Evolutionary conservation across 805 yeast species (phyloP).

Genomic region (Nakazawaea wyomingensis): DNA sequence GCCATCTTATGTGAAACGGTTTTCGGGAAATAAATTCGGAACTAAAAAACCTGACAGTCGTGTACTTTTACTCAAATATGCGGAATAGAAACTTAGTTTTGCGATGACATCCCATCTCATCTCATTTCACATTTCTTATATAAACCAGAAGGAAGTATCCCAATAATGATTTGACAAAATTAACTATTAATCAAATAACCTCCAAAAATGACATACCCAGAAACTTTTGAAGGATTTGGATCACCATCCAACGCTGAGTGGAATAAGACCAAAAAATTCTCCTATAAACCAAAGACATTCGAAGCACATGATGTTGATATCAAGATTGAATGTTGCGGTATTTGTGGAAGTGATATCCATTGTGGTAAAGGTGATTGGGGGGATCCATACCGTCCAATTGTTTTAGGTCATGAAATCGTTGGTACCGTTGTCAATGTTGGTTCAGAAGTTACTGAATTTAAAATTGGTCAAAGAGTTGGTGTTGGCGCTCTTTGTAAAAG

Average conservation of each 20-base stretch:
- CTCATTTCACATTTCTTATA: too few species aligned
- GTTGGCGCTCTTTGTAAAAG: slow-evolving; percentile 66
- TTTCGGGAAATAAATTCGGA: too few species aligned
- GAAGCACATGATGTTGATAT: slow-evolving; percentile 39
- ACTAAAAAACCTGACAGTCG: too few species aligned
- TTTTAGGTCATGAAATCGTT: slow-evolving; percentile 61
- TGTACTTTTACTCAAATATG: too few species aligned
- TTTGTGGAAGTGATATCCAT: slow-evolving; percentile 62
- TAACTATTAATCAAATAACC: not conserved
- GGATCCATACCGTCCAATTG: slow-evolving; percentile 24
- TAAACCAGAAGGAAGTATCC: too few species aligned
- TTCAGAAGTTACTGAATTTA: slow-evolving; percentile 41
- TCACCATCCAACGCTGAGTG: slow-evolving; percentile 29
- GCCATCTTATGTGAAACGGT: too few species aligned
- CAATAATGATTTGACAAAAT: too few species aligned
- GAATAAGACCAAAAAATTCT: slow-evolving; percentile 25
- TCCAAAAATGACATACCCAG: slow-evolving; percentile 27
- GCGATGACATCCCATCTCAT: too few species aligned
- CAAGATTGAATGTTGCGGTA: slow-evolving; percentile 38
- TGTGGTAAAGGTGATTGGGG: slow-evolving; percentile 48
- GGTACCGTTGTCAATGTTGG: slow-evolving; percentile 61
- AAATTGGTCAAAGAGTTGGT: slow-evolving; percentile 74
- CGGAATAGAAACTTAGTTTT: too few species aligned
- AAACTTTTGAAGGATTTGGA: slow-evolving; percentile 34
- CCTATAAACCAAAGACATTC: slow-evolving; percentile 32